phyloP scores from a whole-genome alignment of 441 rosid species.

The Pelargonium fulgidum region DNA sequence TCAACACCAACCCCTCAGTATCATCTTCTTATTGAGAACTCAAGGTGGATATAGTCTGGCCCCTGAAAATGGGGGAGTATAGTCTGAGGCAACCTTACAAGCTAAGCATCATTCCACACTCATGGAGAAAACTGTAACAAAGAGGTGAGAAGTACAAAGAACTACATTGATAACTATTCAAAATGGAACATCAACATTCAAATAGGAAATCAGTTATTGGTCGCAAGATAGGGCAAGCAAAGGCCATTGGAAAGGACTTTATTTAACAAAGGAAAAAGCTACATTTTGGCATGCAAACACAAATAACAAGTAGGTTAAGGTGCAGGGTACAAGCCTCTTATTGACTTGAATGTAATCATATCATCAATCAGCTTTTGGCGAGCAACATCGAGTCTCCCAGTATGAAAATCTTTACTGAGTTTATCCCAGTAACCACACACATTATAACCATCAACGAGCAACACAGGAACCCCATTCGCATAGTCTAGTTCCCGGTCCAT shows the following conservation, averaged over 20 bases:
- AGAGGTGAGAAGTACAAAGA: neutral
- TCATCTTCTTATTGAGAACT: neutral
- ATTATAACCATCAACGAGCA: constrained; percentile 94
- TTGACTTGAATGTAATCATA: constrained; percentile 59
- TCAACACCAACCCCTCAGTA: neutral
- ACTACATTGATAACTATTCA: neutral
- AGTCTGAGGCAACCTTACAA: neutral
- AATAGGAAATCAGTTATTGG: neutral
- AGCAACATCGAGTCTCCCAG: constrained; percentile 75
- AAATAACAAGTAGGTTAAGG: neutral
- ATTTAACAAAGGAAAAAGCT: neutral
- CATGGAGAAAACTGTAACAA: neutral
- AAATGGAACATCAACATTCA: neutral
- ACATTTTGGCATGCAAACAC: too few relatives aligned
- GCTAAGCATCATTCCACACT: neutral
- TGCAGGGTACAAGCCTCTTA: constrained; percentile 45
- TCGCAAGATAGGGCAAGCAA: neutral
- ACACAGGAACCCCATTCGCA: constrained; percentile 51
- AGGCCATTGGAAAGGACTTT: neutral
- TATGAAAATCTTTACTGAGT: constrained; percentile 76
- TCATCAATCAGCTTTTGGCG: constrained; percentile 78
- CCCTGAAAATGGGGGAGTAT: too few relatives aligned
- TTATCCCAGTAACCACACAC: constrained; percentile 90
- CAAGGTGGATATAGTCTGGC: neutral
- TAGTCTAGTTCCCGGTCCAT: constrained; percentile 57